Percentiles rank a stretch among this genome's conserved stretches.
phyloP scores from a whole-genome alignment of 2,329 filamentous ascomycete species.

The Pyrenochaeta sp. region DNA sequence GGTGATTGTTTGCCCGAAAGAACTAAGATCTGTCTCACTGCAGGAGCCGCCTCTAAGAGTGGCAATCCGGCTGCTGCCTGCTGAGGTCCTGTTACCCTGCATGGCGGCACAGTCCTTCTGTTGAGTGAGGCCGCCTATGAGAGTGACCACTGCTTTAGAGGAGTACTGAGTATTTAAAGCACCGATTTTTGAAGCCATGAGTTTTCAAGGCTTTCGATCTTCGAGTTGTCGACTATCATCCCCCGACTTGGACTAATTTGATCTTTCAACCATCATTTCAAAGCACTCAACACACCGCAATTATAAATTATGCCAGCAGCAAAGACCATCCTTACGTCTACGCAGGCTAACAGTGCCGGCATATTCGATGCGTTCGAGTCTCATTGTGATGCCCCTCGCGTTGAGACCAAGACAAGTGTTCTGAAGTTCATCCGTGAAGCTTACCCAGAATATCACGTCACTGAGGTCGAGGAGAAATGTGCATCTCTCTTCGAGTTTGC shows the following conservation, averaged over 20 bases:
- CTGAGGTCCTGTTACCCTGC: not conserved
- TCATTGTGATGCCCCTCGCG: constrained; percentile 24
- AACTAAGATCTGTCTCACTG: no score
- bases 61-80: not conserved
- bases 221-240: not conserved
- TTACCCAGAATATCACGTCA: constrained; percentile 35
- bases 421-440: constrained; percentile 27
- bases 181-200: not conserved
- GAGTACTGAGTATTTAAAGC: not conserved
- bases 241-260: not conserved
- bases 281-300: not conserved
- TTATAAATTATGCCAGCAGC: constrained; percentile 18
- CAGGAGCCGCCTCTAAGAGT: no score
- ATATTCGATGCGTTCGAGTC: constrained; percentile 27
- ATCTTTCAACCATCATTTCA: not conserved
- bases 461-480: constrained; percentile 20
- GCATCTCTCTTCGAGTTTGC: constrained; percentile 36
- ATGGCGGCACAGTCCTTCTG: not conserved
- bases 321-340: constrained; percentile 14
- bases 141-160: not conserved
- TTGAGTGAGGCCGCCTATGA: not conserved
- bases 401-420: constrained; percentile 29
- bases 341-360: not conserved
- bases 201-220: no score
- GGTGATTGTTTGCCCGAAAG: no score